phyloP scores from a whole-genome alignment of 441 rosid species.

The Populus hybrid region DNA sequence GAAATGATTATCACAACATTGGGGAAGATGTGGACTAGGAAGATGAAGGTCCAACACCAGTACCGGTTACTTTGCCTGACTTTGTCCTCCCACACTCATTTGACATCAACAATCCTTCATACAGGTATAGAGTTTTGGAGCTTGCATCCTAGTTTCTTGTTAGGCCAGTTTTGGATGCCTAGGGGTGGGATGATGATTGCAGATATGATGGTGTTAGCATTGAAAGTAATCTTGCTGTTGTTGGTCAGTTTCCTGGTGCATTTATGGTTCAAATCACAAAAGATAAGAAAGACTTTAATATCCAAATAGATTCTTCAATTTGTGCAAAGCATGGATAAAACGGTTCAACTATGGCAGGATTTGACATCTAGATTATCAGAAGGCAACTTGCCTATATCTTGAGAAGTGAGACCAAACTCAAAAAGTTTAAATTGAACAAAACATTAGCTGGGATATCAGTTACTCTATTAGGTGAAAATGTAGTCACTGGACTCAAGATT shows the following conservation, averaged over 20 bases:
- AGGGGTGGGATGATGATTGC: too few species aligned
- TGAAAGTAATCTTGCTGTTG: too few species aligned
- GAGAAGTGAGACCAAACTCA: constrained; percentile 75
- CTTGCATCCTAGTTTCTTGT: too few species aligned
- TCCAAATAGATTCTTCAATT: constrained; percentile 4
- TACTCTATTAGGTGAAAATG: constrained; percentile 69
- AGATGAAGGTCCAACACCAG: constrained; percentile 62
- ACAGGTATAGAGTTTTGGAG: too few species aligned
- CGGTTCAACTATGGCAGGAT: constrained; percentile 79
- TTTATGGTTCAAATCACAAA: too few species aligned
- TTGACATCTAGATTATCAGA: constrained; percentile 78
- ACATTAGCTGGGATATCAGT: constrained; percentile 66
- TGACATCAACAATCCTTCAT: too few species aligned
- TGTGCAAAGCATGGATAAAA: constrained; percentile 64
- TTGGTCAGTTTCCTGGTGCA: too few species aligned
- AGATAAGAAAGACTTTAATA: too few species aligned
- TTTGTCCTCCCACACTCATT: constrained; percentile 48
- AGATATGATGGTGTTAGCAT: too few species aligned
- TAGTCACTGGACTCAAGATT: constrained; percentile 70
- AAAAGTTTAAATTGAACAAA: constrained; percentile 64
- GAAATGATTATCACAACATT: constrained; percentile 15
- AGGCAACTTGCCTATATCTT: constrained; percentile 75
- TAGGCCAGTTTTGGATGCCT: too few species aligned
- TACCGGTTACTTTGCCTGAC: constrained; percentile 78
- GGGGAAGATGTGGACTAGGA: constrained; percentile 64